Conservation (phyloP, 306 rosid species). For the Lathyrus tuberosus region DNA sequence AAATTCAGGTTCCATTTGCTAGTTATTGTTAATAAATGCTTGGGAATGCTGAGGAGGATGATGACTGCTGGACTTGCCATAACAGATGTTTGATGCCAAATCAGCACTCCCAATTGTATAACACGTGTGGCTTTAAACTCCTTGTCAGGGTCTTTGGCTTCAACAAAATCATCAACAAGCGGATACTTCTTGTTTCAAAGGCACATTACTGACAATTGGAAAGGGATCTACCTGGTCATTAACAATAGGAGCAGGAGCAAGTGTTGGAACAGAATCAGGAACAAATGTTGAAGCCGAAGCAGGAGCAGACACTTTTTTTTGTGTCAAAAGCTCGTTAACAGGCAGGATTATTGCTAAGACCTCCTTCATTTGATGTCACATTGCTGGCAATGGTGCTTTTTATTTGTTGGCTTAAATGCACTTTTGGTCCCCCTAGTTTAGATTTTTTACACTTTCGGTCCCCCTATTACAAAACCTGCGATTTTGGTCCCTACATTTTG, state of each 20-base stretch:
- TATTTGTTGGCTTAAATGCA: no score
- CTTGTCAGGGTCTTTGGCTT: conserved; percentile 48
- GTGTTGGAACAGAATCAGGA: no score
- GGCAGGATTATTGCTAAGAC: no score
- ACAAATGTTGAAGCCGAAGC: no score
- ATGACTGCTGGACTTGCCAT: neutral
- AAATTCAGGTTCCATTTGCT: conserved; percentile 39
- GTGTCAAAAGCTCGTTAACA: no score
- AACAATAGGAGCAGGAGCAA: neutral
- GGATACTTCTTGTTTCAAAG: conserved; percentile 18
- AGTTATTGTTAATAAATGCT: conserved; percentile 44
- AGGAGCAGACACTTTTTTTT: no score
- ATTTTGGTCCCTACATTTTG: no score
- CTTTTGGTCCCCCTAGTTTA: no score
- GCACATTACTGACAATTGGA: conserved; percentile 26
- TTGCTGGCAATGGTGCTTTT: no score
- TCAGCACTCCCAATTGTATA: neutral
- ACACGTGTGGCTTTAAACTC: conserved; percentile 20
- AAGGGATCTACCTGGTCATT: conserved; percentile 37
- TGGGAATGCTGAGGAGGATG: conserved; percentile 47
- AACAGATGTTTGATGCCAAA: neutral
- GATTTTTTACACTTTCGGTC: no score
- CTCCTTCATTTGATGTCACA: no score
- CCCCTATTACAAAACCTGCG: no score
- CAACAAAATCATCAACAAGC: conserved; percentile 35